Evolutionary conservation across 2,329 filamentous ascomycete species (phyloP).

Genomic region (Chrysoporthe cubensis): DNA sequence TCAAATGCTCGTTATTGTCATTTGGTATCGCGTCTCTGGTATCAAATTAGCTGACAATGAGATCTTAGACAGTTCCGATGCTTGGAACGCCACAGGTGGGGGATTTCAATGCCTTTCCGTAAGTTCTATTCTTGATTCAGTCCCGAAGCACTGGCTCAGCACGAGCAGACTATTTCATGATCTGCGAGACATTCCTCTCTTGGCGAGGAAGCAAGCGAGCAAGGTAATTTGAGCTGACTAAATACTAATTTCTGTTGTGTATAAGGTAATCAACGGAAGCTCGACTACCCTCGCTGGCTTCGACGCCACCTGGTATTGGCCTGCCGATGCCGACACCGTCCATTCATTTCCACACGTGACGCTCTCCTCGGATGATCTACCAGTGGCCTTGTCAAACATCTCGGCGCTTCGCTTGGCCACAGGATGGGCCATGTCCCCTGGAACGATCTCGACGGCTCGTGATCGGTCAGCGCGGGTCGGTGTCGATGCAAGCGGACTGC

Average conservation of each 20-base stretch:
- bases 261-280: slow-evolving; percentile 26
- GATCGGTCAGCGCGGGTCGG: slow-evolving; percentile 28
- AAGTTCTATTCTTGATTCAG: slow-evolving; percentile 21
- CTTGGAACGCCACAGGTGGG: slow-evolving; percentile 37
- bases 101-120: slow-evolving; percentile 39
- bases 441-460: slow-evolving; percentile 30
- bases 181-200: slow-evolving; percentile 9
- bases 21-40: too few relatives aligned
- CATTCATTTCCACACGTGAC: slow-evolving; percentile 42
- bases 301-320: slow-evolving; percentile 40
- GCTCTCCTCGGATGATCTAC: slow-evolving; percentile 35
- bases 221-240: neutral
- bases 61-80: slow-evolving; percentile 36
- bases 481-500: slow-evolving; percentile 34
- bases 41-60: slow-evolving; percentile 11
- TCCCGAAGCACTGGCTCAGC: neutral
- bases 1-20: neutral
- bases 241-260: neutral
- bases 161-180: neutral
- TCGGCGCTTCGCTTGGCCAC: slow-evolving; percentile 34
- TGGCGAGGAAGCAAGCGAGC: neutral
- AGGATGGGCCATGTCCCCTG: slow-evolving; percentile 38
- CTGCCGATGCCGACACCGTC: slow-evolving; percentile 33
- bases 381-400: slow-evolving; percentile 36
- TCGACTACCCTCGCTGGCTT: slow-evolving; percentile 31